Evolutionary conservation across 768 basidiomycete species (phyloP).

Genomic region (Amanita phalloides): DNA sequence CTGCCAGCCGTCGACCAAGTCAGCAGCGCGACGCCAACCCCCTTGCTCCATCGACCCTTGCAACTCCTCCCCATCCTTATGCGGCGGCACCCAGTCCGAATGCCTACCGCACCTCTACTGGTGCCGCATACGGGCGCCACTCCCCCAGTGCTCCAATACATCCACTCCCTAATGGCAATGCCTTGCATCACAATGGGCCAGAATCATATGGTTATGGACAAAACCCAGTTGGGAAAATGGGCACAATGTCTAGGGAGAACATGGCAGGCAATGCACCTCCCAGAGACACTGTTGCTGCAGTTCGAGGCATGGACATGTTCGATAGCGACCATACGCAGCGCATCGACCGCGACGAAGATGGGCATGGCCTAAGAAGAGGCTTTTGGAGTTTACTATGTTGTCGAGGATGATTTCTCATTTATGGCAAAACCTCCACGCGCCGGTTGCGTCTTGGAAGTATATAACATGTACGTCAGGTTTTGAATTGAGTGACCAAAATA

Average conservation of each 20-base stretch:
- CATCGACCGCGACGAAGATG: conserved; percentile 54
- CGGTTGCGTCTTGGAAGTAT: conserved; percentile 19
- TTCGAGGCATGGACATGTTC: conserved; percentile 52
- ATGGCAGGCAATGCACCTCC: conserved; percentile 27
- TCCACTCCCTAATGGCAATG: conserved; percentile 26
- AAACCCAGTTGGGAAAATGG: conserved; percentile 34
- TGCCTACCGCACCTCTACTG: conserved; percentile 37
- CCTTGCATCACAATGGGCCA: conserved; percentile 39
- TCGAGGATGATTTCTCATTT: conserved; percentile 33
- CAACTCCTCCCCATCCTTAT: conserved; percentile 55
- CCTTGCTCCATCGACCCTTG: conserved; percentile 28
- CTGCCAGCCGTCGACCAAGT: conserved; percentile 57
- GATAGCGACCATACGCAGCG: conserved; percentile 55
- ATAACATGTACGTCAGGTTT: background rate
- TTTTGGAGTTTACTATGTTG: conserved; percentile 64
- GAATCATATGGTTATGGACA: conserved; percentile 65
- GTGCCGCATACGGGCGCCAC: conserved; percentile 43
- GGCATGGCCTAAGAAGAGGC: conserved; percentile 49
- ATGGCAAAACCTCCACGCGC: conserved; percentile 15
- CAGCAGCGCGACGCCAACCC: conserved; percentile 41
- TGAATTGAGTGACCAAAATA: background rate
- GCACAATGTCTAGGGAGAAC: conserved; percentile 41
- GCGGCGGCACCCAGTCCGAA: conserved; percentile 50
- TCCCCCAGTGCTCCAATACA: conserved; percentile 35
- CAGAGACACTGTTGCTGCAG: conserved; percentile 21